Evolutionary conservation across 495 filamentous ascomycete genomes (phyloP).

Genomic region (Penicillium ucsense): DNA sequence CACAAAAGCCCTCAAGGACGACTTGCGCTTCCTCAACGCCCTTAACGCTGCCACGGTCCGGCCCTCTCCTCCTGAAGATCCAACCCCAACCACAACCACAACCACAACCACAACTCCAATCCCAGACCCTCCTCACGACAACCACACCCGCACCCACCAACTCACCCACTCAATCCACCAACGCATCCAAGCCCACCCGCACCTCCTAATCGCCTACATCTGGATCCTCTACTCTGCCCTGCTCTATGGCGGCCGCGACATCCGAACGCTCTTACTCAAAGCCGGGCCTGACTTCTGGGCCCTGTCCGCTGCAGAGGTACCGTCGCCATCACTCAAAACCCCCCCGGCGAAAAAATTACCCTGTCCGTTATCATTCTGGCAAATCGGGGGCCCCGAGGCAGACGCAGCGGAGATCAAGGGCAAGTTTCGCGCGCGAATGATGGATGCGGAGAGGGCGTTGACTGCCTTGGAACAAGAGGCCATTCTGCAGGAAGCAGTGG

Average conservation of each 20-base stretch:
- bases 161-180: conserved; percentile 3
- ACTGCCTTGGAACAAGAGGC: conserved; percentile 34
- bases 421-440: conserved; percentile 20
- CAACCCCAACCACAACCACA: background rate
- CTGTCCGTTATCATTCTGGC: conserved; percentile 18
- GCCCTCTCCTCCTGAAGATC: no score
- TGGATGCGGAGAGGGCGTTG: conserved; percentile 27
- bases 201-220: conserved; percentile 44
- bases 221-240: conserved; percentile 55
- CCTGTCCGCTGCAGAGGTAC: conserved; percentile 4
- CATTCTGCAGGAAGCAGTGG: conserved; percentile 35
- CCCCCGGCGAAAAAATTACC: conserved; percentile 17
- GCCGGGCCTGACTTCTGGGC: conserved; percentile 39
- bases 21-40: conserved; percentile 4
- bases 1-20: conserved; percentile 4
- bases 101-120: background rate
- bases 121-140: background rate
- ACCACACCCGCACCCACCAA: background rate
- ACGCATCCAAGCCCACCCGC: conserved; percentile 27
- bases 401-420: conserved; percentile 12
- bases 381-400: background rate
- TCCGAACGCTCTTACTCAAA: conserved; percentile 32
- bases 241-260: conserved; percentile 46
- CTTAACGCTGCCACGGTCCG: background rate
- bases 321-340: background rate